phyloP scores from a whole-genome alignment of 371 early-diverging fungal species.

The Apophysomyces elegans region DNA sequence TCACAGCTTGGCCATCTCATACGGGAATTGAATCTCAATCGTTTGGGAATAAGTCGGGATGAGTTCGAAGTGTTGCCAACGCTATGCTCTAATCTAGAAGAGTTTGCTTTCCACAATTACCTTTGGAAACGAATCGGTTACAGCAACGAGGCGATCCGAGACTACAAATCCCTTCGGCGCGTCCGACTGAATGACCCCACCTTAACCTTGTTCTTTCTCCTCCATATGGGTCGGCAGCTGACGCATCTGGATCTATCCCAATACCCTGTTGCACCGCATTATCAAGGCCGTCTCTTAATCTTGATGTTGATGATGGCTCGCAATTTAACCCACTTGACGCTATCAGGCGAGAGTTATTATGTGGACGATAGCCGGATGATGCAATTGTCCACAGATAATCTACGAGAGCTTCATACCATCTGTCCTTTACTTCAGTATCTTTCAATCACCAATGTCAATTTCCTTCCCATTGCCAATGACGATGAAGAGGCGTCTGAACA shows the following conservation, averaged over 20 bases:
- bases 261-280: neutral
- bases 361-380: neutral
- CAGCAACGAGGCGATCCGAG: neutral
- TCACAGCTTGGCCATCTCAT: neutral
- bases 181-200: neutral
- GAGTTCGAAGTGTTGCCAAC: neutral
- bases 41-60: neutral
- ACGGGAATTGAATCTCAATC: neutral
- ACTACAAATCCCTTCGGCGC: neutral
- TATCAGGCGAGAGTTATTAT: neutral
- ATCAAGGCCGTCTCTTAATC: neutral
- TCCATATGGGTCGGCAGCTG: neutral
- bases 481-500: neutral
- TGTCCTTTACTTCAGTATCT: neutral
- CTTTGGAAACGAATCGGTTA: neutral
- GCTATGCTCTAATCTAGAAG: neutral
- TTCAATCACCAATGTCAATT: neutral
- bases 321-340: neutral
- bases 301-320: neutral
- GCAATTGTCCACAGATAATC: neutral
- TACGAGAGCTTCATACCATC: neutral
- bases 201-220: neutral
- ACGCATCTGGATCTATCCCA: neutral
- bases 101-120: neutral
- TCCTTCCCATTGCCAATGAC: neutral